These are phyloP conservation scores for Bromus sterilis DNA, from an alignment of 176 grass and related monocot species.

Conservation along the genomic window DNA sequence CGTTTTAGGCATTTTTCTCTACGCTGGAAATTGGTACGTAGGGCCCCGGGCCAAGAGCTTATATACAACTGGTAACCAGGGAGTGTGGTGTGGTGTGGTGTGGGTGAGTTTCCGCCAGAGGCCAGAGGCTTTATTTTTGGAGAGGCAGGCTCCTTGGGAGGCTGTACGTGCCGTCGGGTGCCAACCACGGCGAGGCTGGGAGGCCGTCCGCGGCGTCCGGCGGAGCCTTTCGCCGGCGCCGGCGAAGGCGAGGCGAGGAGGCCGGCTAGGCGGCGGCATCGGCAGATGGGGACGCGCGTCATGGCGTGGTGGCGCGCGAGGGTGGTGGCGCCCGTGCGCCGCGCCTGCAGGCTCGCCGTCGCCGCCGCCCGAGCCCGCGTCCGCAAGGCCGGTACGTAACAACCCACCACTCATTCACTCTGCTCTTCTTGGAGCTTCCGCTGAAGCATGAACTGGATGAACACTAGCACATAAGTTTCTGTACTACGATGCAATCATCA, in stretches of 20 bases:
- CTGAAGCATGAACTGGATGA: neutral
- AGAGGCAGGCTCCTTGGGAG: neutral
- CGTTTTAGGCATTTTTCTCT: neutral
- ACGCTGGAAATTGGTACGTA: no score
- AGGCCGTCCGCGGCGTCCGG: constrained; percentile 6
- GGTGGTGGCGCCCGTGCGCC: constrained; percentile 64
- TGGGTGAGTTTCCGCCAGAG: neutral
- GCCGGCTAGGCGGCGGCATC: neutral
- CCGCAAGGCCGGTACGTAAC: constrained; percentile 47
- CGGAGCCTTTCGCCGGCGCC: neutral
- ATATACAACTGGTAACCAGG: neutral
- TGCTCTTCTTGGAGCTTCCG: neutral
- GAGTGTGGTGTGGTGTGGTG: neutral
- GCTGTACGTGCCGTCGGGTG: neutral
- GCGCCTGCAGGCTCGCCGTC: constrained; percentile 71
- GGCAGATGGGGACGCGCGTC: constrained; percentile 39
- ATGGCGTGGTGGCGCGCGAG: constrained; percentile 90
- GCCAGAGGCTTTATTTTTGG: neutral
- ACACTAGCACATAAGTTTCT: no score
- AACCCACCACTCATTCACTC: neutral
- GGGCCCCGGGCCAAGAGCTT: no score
- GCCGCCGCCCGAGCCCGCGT: constrained; percentile 56
- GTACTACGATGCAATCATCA: no score
- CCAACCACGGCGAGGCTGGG: constrained; percentile 40
- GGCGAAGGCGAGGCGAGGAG: neutral